These are phyloP conservation scores for Neocallimastix lanati DNA, from an alignment of 192 early-diverging fungal genomes.

Conservation along the genomic window DNA sequence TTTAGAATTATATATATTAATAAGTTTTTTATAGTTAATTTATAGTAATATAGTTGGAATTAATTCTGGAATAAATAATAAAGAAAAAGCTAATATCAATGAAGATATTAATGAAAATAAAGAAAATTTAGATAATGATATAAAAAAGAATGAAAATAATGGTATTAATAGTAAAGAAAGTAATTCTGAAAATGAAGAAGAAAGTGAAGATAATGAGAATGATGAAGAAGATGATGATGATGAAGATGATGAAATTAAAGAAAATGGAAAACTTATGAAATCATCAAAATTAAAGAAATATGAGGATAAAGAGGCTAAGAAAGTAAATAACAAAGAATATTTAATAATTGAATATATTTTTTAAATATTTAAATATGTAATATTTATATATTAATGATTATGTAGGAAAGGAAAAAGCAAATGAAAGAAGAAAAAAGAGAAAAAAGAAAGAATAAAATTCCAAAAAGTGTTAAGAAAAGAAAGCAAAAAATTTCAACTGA, in stretches of 20 bases:
- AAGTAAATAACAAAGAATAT: too few relatives aligned
- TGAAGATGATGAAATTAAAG: conserved; percentile 7
- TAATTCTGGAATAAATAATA: conserved; percentile 9
- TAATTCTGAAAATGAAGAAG: conserved; percentile 4
- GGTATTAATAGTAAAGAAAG: conserved; percentile 7
- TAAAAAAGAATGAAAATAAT: neutral
- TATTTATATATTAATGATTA: neutral
- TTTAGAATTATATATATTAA: neutral
- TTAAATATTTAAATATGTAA: conserved; percentile 2
- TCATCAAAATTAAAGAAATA: conserved; percentile 46
- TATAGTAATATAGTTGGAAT: conserved; percentile 1
- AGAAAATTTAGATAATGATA: neutral
- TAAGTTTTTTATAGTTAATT: neutral
- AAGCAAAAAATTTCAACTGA: conserved; percentile 53
- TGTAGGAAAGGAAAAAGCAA: conserved; percentile 54
- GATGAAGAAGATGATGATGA: conserved; percentile 18
- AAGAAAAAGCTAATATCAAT: neutral
- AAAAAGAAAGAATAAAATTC: conserved; percentile 81
- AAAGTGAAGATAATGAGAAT: conserved; percentile 11
- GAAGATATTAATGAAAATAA: neutral
- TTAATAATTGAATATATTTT: too few relatives aligned
- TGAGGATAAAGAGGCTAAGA: conserved; percentile 79
- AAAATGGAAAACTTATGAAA: neutral
- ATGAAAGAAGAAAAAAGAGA: conserved; percentile 81
- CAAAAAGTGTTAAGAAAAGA: conserved; percentile 90